Base-by-base conservation (phyloP, 2,329 filamentous ascomycete species). In the Pseudophaeomoniella oleicola region DNA sequence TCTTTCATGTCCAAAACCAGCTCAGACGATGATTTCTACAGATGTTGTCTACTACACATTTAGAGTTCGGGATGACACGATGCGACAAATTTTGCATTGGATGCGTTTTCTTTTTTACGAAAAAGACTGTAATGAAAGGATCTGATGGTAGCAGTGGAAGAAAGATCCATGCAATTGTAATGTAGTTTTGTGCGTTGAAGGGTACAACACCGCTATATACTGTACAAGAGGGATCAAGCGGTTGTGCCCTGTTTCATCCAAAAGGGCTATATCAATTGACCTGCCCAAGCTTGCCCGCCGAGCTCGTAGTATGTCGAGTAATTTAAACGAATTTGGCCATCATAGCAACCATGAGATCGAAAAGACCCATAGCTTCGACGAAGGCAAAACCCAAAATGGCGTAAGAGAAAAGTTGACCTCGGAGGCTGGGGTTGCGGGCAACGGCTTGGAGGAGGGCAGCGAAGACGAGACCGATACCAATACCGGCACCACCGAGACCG, bases 381-480 rank as follows among this genome's bases (percentile, higher is more conserved):
- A 90, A 90, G 62, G 83, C 84, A 72, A 90, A 90, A 72, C 84
- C 83, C 61, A 90, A 72, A 81, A 90, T 88, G 75, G 83, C 83
- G 71, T 90, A 88, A 53, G 81, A 83, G 81, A 90, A 93, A 60
- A 93, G 83, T 77, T 92, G 85, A 64, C 83, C 84, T 71, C 83
- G 81, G 71, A 92, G 82, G 60, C 81, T 81, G 59, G 84, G 84
- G 82, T 93, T 93, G 72, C 84, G 83, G 72, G 84, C 82, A 64
- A 90, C 83, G 70, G 78, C 78, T 67, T 82, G 78, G 60, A 92
- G 74, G 62, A 92, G 82, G 58, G 82, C 78, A 61, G 81, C 83
- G 77, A 92, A 92, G 62, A 92, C 84, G 61, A 88, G 78, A 74
- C 84, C 84, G 68, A 90, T 92, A 83, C 84, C 84, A 66, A 90